Conservation (phyloP, 2,329 filamentous ascomycete species). For the Rhynchosporium secalis region DNA sequence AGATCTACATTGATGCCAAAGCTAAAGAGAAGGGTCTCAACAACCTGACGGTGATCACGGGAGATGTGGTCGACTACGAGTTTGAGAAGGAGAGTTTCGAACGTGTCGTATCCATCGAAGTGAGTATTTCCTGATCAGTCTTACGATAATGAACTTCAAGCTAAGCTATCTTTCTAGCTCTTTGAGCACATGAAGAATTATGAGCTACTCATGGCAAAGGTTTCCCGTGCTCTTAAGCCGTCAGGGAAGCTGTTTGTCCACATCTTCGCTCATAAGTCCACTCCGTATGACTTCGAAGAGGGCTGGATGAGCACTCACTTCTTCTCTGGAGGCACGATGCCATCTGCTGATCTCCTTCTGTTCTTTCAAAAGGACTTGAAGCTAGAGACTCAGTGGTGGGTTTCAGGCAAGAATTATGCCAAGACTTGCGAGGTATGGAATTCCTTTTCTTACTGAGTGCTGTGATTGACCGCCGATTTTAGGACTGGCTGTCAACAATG, state of each 20-base stretch:
- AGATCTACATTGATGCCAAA: constrained; percentile 62
- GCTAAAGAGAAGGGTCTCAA: constrained; percentile 56
- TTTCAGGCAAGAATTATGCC: constrained; percentile 67
- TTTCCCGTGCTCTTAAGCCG: constrained; percentile 58
- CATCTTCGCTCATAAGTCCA: constrained; percentile 63
- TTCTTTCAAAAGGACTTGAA: constrained; percentile 65
- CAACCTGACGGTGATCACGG: constrained; percentile 65
- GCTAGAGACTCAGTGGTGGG: constrained; percentile 68
- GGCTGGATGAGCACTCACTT: constrained; percentile 76
- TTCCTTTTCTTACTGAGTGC: background rate
- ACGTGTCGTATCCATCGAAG: constrained; percentile 65
- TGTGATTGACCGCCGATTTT: constrained; percentile 13
- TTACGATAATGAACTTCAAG: background rate
- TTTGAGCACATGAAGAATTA: constrained; percentile 82
- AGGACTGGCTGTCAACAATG: constrained; percentile 65
- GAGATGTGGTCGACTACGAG: constrained; percentile 65
- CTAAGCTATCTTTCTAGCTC: constrained; percentile 47
- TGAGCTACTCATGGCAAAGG: constrained; percentile 63
- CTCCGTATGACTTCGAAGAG: constrained; percentile 68
- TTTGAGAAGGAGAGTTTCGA: constrained; percentile 61
- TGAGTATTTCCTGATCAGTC: constrained; percentile 27
- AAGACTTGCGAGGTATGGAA: constrained; percentile 63
- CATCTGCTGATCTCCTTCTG: constrained; percentile 62
- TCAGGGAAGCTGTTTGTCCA: constrained; percentile 69
- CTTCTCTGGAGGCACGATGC: constrained; percentile 74